Evolutionary conservation across 1,284 basidiomycete species (phyloP).

Genomic region (Gymnopus androsaceus): DNA sequence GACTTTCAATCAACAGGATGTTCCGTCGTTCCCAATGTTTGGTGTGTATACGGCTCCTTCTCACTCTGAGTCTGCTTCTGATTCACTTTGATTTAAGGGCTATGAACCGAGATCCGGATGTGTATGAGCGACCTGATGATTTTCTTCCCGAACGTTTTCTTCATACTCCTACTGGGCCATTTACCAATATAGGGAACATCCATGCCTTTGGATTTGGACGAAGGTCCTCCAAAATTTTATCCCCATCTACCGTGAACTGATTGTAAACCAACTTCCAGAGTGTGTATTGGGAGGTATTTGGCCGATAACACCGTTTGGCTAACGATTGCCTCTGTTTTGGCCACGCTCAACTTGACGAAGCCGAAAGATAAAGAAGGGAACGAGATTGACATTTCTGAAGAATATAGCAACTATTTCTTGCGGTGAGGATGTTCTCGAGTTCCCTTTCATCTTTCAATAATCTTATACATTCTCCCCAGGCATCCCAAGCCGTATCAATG

Average conservation of each 20-base stretch:
- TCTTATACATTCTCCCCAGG: background rate
- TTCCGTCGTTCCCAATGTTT: slow-evolving; percentile 7
- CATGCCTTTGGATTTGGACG: slow-evolving; percentile 10
- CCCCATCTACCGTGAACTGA: background rate
- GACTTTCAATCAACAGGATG: background rate
- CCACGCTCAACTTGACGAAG: slow-evolving; percentile 3
- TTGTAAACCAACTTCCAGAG: background rate
- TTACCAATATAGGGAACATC: slow-evolving; percentile 1
- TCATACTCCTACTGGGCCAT: background rate
- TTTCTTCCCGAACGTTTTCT: slow-evolving; percentile 6
- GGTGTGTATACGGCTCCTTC: background rate
- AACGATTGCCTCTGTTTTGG: slow-evolving; percentile 5
- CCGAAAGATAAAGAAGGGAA: background rate
- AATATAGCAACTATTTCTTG: background rate
- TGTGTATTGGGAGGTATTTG: slow-evolving; percentile 8
- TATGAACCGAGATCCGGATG: slow-evolving; percentile 3
- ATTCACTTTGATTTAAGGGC: background rate
- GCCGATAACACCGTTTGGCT: slow-evolving; percentile 11
- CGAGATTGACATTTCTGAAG: background rate
- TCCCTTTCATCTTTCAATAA: background rate
- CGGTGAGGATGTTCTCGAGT: background rate
- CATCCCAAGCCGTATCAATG: slow-evolving; percentile 4
- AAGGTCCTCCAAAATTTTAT: background rate
- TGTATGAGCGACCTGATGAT: background rate
- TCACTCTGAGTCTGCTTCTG: background rate